Base-by-base conservation (phyloP, 257 asterid genomes). In the Solanum virginianum region DNA sequence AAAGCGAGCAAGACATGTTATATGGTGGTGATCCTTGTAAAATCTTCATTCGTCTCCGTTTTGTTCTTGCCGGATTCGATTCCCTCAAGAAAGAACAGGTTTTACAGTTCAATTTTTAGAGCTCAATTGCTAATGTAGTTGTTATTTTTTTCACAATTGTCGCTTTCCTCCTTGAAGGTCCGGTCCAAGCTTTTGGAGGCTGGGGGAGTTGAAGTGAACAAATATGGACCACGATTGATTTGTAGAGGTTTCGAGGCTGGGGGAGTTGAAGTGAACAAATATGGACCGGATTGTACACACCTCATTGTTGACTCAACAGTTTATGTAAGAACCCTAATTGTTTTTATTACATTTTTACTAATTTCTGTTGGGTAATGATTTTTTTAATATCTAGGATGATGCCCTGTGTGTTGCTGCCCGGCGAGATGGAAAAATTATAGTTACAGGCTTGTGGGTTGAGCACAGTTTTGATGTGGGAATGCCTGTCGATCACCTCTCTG, bases 361-460 rank as follows among this genome's bases (percentile, higher is more conserved):
- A 59, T 3, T 57, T 57, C 20, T 57, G n/a, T 57, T 54, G 83
- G 62, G 60, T 7, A 68, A 14, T 70, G 79, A 24, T 6, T 10
- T 59, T 49, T 72, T 49, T 10, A 60, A 57, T 83, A 81, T 81
- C 10, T 80, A 97, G 99, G 95, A 94, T 54, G 98, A 97, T 88
- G 96, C 98, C 9, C 74, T 91, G n/a, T 97, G 98, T 43, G 88
- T 86, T 41, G 91, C 96, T 87, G 98, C 99, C 53, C 90, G 93
- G 89, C 87, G 87, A 57, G 96, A 97, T 65, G 96, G 94, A 63
- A 94, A 97, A 90, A 71, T 81, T 47, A 53, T 97, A 85, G 98
- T 95, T 66, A 92, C 94, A 79, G 87, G 90, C 75, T 85, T 92
- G 26, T 97, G 99, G 99, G 98, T 97, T 82, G 95, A 91, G 74